These are phyloP conservation scores for Aspergillus glaucus DNA, from an alignment of 2,329 filamentous ascomycete species.

Conservation along the genomic window DNA sequence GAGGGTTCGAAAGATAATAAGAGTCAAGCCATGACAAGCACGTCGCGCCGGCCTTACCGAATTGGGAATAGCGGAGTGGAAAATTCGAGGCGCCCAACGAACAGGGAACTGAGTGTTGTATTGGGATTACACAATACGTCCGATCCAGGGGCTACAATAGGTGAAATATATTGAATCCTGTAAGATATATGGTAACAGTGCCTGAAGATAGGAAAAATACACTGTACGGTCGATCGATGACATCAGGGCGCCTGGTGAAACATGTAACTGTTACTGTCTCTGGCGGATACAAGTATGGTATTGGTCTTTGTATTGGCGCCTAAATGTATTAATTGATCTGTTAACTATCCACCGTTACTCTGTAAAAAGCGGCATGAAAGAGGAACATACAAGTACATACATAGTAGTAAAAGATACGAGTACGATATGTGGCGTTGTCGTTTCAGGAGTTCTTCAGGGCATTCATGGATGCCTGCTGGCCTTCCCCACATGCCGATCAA, in stretches of 20 bases:
- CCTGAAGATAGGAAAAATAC: slow-evolving; percentile 7
- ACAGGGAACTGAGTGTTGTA: neutral
- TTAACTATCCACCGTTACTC: too few species aligned
- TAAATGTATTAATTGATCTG: too few species aligned
- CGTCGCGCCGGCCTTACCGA: neutral
- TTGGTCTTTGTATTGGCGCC: neutral
- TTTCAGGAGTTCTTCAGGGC: neutral
- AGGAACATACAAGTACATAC: too few species aligned
- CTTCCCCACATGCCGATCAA: neutral
- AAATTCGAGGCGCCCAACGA: neutral
- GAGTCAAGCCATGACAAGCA: slow-evolving; percentile 4
- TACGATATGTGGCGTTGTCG: too few species aligned
- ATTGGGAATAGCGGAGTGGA: neutral
- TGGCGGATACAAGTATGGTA: neutral
- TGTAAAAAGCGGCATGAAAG: too few species aligned
- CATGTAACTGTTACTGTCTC: slow-evolving; percentile 3
- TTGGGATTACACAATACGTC: neutral
- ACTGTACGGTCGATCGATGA: slow-evolving; percentile 21
- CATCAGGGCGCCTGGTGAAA: slow-evolving; percentile 34
- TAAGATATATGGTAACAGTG: neutral
- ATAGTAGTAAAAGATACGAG: neutral
- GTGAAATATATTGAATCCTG: too few species aligned
- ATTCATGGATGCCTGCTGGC: neutral
- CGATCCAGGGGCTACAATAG: too few species aligned
- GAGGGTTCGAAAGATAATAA: neutral